Conservation (phyloP, 78 protist species). For the Dictyostelium intermedium region DNA sequence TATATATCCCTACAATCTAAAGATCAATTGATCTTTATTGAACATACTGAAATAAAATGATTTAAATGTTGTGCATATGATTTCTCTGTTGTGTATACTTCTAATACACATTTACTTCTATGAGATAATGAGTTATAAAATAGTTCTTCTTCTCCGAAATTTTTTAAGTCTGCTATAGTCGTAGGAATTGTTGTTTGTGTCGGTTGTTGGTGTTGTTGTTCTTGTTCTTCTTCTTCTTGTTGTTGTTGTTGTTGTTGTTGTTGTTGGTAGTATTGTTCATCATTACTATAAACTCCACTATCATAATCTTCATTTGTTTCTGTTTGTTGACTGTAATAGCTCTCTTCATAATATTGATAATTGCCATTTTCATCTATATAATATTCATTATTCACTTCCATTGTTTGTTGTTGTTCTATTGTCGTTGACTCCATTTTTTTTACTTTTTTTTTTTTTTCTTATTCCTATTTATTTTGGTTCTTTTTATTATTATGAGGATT, state of each 20-base stretch:
- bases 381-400: background rate
- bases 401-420: background rate
- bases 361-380: slow-evolving; percentile 1
- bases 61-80: background rate
- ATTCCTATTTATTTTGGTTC: background rate
- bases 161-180: background rate
- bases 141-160: background rate
- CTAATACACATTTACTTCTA: slow-evolving; percentile 11
- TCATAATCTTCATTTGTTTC: background rate
- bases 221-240: background rate
- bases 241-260: background rate
- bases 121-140: background rate
- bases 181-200: background rate
- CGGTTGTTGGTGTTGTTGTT: background rate
- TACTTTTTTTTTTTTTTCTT: background rate
- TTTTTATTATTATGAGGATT: too few relatives aligned
- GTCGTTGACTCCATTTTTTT: background rate
- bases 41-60: background rate
- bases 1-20: too few relatives aligned
- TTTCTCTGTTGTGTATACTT: slow-evolving; percentile 8
- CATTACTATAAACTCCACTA: background rate
- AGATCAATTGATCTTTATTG: too few relatives aligned
- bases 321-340: background rate
- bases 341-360: background rate
- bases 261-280: background rate